phyloP scores from a whole-genome alignment of 2,329 filamentous ascomycete species.

The Fusarium sterilihyphosum region DNA sequence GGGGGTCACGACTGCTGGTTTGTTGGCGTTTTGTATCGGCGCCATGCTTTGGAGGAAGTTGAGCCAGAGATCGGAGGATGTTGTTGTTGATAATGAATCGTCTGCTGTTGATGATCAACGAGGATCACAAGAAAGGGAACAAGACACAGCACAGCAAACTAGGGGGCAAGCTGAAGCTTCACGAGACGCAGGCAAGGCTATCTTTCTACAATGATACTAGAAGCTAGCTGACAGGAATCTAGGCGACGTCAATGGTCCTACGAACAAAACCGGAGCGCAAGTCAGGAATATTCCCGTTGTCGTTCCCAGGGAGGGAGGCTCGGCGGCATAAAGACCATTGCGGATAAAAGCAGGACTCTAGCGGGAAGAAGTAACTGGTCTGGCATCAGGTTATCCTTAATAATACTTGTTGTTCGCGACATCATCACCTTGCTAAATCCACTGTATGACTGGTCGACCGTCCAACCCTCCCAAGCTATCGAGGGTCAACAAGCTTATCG shows the following conservation, averaged over 20 bases:
- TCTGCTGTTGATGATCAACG: neutral
- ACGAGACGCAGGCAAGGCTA: neutral
- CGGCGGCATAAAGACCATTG: neutral
- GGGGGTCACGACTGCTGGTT: neutral
- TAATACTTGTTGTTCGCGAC: neutral
- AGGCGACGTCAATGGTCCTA: neutral
- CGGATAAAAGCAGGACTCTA: rapidly evolving
- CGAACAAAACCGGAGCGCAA: neutral
- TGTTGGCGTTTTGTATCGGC: neutral
- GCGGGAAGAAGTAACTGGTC: no score
- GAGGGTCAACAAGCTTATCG: neutral
- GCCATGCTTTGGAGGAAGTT: neutral
- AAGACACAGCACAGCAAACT: rapidly evolving
- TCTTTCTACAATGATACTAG: rapidly evolving
- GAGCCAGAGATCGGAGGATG: neutral
- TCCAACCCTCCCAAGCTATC: rapidly evolving
- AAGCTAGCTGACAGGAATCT: no score
- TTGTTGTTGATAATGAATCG: neutral
- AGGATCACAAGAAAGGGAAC: neutral
- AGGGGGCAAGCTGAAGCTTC: no score
- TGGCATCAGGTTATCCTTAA: neutral
- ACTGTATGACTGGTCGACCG: neutral
- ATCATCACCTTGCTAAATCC: rapidly evolving
- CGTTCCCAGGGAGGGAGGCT: neutral
- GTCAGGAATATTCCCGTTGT: neutral